Base-by-base conservation (phyloP, 306 rosid species). In the Vigna mungo region DNA sequence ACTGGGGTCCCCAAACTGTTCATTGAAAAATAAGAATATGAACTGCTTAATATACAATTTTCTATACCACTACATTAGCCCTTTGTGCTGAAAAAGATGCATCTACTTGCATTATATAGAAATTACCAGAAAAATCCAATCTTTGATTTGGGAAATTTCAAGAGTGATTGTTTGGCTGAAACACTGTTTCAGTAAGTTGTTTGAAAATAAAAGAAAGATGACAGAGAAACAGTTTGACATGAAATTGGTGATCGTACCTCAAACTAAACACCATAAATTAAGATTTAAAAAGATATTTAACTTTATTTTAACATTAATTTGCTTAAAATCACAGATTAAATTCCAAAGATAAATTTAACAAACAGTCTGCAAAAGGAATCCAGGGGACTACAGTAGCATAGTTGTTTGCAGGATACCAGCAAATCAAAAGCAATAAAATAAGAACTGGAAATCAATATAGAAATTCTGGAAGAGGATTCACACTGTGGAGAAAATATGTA, bases 21-120 rank as follows among this genome's bases (percentile, higher is more conserved):
- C 27, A 25, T 25, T 32, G 21, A 32, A 32, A 32, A 32, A 32
- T 32, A 3, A 5, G 36, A 32, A 4, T 5, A 32, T 32, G 36
- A 32, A 32, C 36, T 32, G 36, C 36, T 32, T 32, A 4, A 32
- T 32, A 32, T 32, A 32, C 36, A 32, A 32, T 32, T 32, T 32
- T 4, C 36, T 32, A 32, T 5, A 4, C 36, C 4, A 34, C 1
- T 34, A 34, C 37, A 34, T 1, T 34, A 34, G 7, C 6, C 37
- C 37, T 34, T 32, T 32, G 36, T 34, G 37, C 7, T 4, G 37
- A 34, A 34, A 34, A 34, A 34, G 37, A 34, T 41, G 25, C 11
- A 21, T 58, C 56, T 41, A 23, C 23, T 56, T 39, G 54, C 54
- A 21, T 72, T 39, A 14, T 72, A 36, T 18, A 54, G 77, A 20